Evolutionary conservation across 2,329 filamentous ascomycete genomes (phyloP).

Genomic region (Fusarium hainanense): DNA sequence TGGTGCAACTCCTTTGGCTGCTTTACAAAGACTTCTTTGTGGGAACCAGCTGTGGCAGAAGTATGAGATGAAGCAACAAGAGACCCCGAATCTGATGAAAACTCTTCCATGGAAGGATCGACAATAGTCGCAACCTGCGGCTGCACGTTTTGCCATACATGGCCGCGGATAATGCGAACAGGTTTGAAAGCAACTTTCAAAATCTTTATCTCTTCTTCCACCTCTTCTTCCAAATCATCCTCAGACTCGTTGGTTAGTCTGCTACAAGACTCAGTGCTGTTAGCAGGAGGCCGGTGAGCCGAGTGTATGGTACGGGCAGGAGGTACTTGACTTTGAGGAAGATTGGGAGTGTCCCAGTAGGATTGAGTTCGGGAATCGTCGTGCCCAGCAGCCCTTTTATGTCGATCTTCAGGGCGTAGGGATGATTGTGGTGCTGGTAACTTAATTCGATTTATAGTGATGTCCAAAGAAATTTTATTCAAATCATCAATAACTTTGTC

Average conservation of each 20-base stretch:
- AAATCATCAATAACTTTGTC: not conserved
- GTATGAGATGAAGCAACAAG: not conserved
- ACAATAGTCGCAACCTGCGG: not conserved
- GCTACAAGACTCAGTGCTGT: not conserved
- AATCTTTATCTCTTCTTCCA: not conserved
- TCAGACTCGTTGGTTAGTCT: not conserved
- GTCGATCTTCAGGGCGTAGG: not conserved
- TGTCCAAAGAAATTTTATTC: not conserved
- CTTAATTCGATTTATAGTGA: not conserved
- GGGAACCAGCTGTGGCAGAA: not conserved
- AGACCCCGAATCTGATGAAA: not conserved
- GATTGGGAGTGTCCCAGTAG: not conserved
- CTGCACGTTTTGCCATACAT: not conserved
- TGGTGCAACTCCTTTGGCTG: not conserved
- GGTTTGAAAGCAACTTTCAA: not conserved
- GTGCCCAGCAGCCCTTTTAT: not conserved
- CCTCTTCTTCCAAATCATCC: not conserved
- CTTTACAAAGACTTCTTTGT: not conserved
- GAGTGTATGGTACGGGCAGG: not conserved
- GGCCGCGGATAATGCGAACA: not conserved
- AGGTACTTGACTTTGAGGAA: not conserved
- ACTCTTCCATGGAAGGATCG: not conserved
- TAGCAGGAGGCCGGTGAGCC: not conserved
- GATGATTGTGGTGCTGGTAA: not conserved
- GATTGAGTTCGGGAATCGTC: not conserved